Percentiles rank a stretch among this genome's conserved stretches.
These are phyloP conservation scores for Pichia sp. DNA, from an alignment of 1,139 yeast genomes.

Conservation along the genomic window DNA sequence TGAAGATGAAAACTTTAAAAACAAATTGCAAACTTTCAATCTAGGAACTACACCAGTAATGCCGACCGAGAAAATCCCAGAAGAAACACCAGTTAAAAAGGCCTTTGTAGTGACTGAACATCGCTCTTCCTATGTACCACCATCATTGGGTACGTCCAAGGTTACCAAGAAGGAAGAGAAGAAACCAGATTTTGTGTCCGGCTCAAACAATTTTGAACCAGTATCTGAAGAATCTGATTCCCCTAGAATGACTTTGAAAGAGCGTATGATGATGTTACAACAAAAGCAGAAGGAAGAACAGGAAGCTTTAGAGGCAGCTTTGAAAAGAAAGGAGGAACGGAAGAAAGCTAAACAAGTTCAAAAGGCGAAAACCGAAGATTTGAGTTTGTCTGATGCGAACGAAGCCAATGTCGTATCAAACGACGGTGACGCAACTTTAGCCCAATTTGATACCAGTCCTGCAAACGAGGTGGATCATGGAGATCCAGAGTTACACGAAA, in stretches of 20 bases:
- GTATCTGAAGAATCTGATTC: conserved; percentile 35
- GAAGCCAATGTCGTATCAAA: not conserved
- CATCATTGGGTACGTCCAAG: conserved; percentile 21
- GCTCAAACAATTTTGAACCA: conserved; percentile 17
- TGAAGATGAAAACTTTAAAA: conserved; percentile 25
- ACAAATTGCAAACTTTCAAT: conserved; percentile 39
- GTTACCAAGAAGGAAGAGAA: conserved; percentile 7
- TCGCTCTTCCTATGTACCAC: conserved; percentile 36
- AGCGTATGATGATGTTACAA: conserved; percentile 77
- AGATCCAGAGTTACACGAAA: not conserved
- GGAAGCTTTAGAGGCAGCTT: conserved; percentile 59
- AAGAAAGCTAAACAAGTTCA: conserved; percentile 31
- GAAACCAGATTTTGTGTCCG: conserved; percentile 19
- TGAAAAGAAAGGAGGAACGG: conserved; percentile 49
- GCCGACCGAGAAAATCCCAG: conserved; percentile 27
- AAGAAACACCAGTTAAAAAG: conserved; percentile 29
- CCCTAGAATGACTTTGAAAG: conserved; percentile 78
- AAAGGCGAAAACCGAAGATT: not conserved
- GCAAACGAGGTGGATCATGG: not conserved
- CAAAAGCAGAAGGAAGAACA: conserved; percentile 77
- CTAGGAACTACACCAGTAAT: conserved; percentile 29
- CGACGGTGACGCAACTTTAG: not conserved
- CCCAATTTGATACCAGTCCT: not conserved
- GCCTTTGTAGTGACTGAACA: conserved; percentile 30
- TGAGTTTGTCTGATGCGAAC: not conserved